Evolutionary conservation across 2,329 filamentous ascomycete species (phyloP).

Genomic region (Cercospora canescens): DNA sequence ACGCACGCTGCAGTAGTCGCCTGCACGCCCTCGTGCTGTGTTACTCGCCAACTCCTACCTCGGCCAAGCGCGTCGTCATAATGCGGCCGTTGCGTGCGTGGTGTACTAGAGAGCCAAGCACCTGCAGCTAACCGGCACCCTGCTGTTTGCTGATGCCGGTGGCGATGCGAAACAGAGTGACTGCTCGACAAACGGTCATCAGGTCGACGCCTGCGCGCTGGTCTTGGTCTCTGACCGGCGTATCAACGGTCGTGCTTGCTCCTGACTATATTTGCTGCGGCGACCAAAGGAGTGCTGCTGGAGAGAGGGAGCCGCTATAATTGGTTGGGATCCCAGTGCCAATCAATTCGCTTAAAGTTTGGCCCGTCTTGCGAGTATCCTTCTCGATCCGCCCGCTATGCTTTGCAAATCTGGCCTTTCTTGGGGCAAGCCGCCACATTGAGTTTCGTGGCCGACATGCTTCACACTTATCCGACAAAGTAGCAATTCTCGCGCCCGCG

Average conservation of each 20-base stretch:
- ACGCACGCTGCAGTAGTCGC: background rate
- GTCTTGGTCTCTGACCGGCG: background rate
- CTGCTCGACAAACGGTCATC: background rate
- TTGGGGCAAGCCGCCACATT: conserved; percentile 10
- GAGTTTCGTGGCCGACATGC: conserved; percentile 17
- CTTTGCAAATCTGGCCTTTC: conserved; percentile 10
- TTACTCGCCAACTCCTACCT: background rate
- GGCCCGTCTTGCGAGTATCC: conserved; percentile 4
- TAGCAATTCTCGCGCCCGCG: conserved; percentile 15
- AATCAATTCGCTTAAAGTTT: conserved; percentile 10
- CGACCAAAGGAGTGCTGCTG: conserved; percentile 1
- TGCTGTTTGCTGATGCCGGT: background rate
- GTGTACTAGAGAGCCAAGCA: conserved; percentile 1
- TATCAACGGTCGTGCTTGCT: background rate
- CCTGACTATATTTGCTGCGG: background rate
- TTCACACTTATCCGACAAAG: conserved; percentile 16
- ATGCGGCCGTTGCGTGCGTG: background rate
- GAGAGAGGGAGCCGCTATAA: conserved; percentile 3
- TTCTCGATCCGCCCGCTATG: conserved; percentile 7
- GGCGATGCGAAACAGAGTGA: background rate
- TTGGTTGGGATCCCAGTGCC: conserved; percentile 13
- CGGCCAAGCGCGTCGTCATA: conserved; percentile 3
- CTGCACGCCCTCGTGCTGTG: background rate
- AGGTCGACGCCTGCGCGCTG: background rate
- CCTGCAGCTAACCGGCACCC: background rate